Conservation (phyloP, 306 rosid genomes). For the Pyrus pyrifolia region DNA sequence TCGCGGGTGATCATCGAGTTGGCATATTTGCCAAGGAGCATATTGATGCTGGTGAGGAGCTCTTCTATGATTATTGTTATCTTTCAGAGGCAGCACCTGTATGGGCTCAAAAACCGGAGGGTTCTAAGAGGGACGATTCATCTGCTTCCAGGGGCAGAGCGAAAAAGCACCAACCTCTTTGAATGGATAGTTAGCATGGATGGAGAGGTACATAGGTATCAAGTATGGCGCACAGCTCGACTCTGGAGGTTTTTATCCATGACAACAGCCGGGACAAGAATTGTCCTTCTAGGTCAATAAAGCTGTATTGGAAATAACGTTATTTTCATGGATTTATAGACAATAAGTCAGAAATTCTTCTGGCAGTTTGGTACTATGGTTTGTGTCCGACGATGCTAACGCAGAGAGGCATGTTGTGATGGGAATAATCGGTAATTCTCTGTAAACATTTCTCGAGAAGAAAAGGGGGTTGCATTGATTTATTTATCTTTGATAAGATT, state of each 20-base stretch:
- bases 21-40: constrained; percentile 95
- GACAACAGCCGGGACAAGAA: constrained; percentile 5
- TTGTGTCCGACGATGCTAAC: neutral
- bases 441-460: neutral
- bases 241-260: constrained; percentile 5
- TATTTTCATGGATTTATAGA: neutral
- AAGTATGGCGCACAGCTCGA: neutral
- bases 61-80: constrained; percentile 90
- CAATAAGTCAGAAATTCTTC: constrained; percentile 18
- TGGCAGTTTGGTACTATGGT: neutral
- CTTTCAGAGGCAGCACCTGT: constrained; percentile 85
- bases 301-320: neutral
- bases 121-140: constrained; percentile 78
- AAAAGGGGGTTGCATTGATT: neutral
- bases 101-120: constrained; percentile 92
- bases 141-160: constrained; percentile 79
- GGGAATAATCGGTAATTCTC: neutral
- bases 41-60: constrained; percentile 87
- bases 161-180: constrained; percentile 93
- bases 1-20: constrained; percentile 95
- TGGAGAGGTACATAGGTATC: constrained; percentile 17
- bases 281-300: neutral
- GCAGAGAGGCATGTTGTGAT: neutral
- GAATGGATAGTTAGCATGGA: constrained; percentile 29
- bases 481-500: neutral